phyloP scores from a whole-genome alignment of 768 basidiomycete genomes.

The Mycena pura region DNA sequence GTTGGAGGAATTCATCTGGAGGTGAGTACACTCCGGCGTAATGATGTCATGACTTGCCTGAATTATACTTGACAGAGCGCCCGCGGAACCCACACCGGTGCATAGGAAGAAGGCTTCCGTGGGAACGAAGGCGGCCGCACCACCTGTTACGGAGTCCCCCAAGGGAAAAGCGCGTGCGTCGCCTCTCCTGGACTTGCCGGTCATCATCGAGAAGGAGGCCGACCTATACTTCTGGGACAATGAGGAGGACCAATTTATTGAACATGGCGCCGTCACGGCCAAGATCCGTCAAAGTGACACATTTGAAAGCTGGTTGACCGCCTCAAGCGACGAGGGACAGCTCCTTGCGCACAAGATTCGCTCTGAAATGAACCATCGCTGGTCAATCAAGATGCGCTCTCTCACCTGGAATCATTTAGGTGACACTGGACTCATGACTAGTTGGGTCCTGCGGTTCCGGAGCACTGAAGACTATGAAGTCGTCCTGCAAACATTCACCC shows the following conservation, averaged over 20 bases:
- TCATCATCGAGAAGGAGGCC: conserved; percentile 51
- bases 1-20: conserved; percentile 82
- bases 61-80: conserved; percentile 39
- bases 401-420: conserved; percentile 88
- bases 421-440: conserved; percentile 60
- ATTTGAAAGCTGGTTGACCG: conserved; percentile 67
- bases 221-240: conserved; percentile 70
- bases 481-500: conserved; percentile 70
- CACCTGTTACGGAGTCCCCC: not conserved
- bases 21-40: conserved; percentile 55
- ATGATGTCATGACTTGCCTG: not conserved
- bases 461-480: conserved; percentile 57
- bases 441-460: conserved; percentile 84
- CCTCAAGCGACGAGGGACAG: conserved; percentile 55
- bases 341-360: conserved; percentile 68
- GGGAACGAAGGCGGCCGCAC: conserved; percentile 3
- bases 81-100: conserved; percentile 28
- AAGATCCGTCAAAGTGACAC: conserved; percentile 53
- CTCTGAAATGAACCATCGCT: conserved; percentile 75
- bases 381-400: conserved; percentile 65
- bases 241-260: conserved; percentile 53
- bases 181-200: conserved; percentile 22
- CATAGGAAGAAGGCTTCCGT: conserved; percentile 28
- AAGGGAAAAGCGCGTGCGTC: conserved; percentile 23
- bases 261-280: conserved; percentile 61